phyloP scores from a whole-genome alignment of 495 filamentous ascomycete genomes.

The Penicillium flavigenum region DNA sequence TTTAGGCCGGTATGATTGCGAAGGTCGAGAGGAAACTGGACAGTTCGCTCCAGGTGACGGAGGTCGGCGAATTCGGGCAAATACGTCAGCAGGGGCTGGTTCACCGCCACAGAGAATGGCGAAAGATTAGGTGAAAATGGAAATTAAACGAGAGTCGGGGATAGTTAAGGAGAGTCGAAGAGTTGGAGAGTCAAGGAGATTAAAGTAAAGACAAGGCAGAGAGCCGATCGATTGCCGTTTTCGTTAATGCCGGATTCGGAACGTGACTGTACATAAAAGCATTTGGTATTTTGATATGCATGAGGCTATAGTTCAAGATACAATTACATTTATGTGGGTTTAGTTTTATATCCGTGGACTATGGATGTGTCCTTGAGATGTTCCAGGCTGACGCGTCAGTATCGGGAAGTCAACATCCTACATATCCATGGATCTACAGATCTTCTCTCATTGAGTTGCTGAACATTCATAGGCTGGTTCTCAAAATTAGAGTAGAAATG shows the following conservation, averaged over 20 bases:
- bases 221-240: slow-evolving; percentile 12
- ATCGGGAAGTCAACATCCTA: too few relatives aligned
- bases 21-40: neutral
- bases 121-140: neutral
- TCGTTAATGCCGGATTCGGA: slow-evolving; percentile 1
- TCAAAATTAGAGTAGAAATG: neutral
- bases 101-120: neutral
- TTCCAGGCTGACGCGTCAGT: neutral
- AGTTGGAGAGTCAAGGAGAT: neutral
- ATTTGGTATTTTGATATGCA: neutral
- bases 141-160: neutral
- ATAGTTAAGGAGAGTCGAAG: neutral
- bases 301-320: neutral
- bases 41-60: neutral
- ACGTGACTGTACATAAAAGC: neutral
- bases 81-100: slow-evolving; percentile 14
- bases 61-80: slow-evolving; percentile 7
- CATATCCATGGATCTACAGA: neutral
- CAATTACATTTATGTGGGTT: neutral
- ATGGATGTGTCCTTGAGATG: neutral
- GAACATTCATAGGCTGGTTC: too few relatives aligned
- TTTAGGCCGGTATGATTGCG: neutral
- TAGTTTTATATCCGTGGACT: neutral
- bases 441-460: neutral
- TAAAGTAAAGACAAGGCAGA: neutral